These are phyloP conservation scores for Stephanodiscus triporus DNA, from an alignment of 108 stramenopile species.

Conservation along the genomic window DNA sequence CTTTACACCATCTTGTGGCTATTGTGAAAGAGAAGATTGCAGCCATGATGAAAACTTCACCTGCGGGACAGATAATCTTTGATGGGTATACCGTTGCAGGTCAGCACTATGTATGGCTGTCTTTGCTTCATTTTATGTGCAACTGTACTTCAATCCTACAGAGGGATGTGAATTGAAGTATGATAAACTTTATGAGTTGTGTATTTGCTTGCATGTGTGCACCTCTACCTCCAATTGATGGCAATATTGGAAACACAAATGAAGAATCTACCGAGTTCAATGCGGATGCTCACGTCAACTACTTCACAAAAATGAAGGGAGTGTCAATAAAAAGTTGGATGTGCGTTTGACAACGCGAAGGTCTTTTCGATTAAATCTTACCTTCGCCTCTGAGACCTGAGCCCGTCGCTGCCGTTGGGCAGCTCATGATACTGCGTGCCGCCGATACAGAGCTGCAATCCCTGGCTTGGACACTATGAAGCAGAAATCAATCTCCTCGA, in stretches of 20 bases:
- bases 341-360: too few species aligned
- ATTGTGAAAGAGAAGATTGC: constrained; percentile 13
- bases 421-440: too few species aligned
- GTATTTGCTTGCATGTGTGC: constrained; percentile 22
- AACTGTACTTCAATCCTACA: neutral
- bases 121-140: constrained; percentile 2
- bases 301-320: constrained; percentile 3
- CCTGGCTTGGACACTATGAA: too few species aligned
- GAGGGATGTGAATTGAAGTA: constrained; percentile 2
- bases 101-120: constrained; percentile 15
- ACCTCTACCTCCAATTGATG: neutral
- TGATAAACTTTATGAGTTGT: constrained; percentile 4
- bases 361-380: too few species aligned
- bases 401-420: too few species aligned
- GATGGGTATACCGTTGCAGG: constrained; percentile 17
- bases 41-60: too few species aligned
- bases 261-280: constrained; percentile 20
- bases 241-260: neutral
- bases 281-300: constrained; percentile 19
- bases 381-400: too few species aligned
- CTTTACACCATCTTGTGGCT: constrained; percentile 9
- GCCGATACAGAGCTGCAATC: too few species aligned
- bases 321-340: too few species aligned
- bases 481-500: too few species aligned
- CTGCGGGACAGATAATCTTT: constrained; percentile 14